Evolutionary conservation across 306 rosid genomes (phyloP).

Genomic region (Comarum palustre): DNA sequence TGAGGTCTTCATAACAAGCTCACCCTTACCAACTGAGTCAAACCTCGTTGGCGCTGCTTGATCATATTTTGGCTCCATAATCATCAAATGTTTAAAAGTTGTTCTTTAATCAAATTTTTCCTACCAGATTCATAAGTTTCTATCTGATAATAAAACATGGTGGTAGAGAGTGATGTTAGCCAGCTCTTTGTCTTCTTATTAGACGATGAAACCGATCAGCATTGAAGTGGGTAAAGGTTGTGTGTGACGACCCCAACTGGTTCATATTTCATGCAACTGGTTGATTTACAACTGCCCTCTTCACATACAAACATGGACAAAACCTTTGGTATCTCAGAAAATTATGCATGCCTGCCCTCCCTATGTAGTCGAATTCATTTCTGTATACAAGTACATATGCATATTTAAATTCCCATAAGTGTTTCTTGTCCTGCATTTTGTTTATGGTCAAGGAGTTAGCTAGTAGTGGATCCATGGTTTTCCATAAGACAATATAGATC

Average conservation of each 20-base stretch:
- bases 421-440: not conserved
- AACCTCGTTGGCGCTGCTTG: no score
- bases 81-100: no score
- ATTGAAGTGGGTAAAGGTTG: conserved; percentile 25
- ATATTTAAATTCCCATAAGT: not conserved
- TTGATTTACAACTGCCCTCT: conserved; percentile 29
- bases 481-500: not conserved
- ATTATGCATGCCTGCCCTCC: not conserved
- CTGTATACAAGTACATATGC: not conserved
- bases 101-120: not conserved
- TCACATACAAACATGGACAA: conserved; percentile 23
- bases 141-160: not conserved
- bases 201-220: conserved; percentile 11
- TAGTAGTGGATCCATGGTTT: no score
- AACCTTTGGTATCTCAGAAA: not conserved
- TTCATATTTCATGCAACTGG: not conserved
- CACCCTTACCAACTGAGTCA: no score
- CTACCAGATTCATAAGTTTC: not conserved
- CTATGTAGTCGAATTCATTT: not conserved
- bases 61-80: not conserved
- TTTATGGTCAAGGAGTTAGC: not conserved
- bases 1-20: no score
- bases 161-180: not conserved
- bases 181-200: conserved; percentile 20
- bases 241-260: conserved; percentile 28